A percentile compares a stretch with the other conserved stretches of the same genome.
phyloP scores from a whole-genome alignment of 345 rosid genomes.

The Firmiana major region DNA sequence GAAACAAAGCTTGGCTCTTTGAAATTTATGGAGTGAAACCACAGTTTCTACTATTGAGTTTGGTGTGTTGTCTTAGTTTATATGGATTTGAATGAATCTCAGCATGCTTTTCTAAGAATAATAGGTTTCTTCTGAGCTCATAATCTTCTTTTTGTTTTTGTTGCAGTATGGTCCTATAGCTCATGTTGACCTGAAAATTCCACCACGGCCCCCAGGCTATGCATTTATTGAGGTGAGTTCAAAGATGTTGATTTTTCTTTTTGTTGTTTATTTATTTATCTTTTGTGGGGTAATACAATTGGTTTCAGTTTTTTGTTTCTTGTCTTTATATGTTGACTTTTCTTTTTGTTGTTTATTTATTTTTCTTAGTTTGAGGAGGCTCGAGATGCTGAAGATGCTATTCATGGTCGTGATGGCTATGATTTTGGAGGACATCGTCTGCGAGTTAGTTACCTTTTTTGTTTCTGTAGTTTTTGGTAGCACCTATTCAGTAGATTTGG shows the following conservation, averaged over 20 bases:
- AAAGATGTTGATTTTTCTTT: background rate
- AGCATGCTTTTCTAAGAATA: background rate
- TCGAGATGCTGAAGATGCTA: constrained; percentile 98
- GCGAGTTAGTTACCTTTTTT: constrained; percentile 44
- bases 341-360: no score
- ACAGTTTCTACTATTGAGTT: background rate
- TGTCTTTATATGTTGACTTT: no score
- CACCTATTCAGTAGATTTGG: background rate
- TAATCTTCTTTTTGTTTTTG: background rate
- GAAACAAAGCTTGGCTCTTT: background rate
- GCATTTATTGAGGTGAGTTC: constrained; percentile 87
- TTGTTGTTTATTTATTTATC: background rate
- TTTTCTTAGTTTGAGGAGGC: constrained; percentile 74
- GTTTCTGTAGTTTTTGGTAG: background rate
- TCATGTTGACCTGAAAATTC: constrained; percentile 88
- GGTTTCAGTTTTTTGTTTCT: background rate
- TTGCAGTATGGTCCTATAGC: constrained; percentile 88
- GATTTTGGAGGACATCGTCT: constrained; percentile 86
- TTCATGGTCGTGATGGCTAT: constrained; percentile 94
- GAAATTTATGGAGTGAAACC: background rate
- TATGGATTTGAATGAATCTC: background rate
- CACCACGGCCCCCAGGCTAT: constrained; percentile 99
- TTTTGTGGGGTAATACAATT: background rate
- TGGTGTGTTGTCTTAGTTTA: background rate
- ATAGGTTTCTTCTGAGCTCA: background rate